These are phyloP conservation scores for Monilinia vaccinii-corymbosi DNA, from an alignment of 2,329 filamentous ascomycete species.

Conservation along the genomic window DNA sequence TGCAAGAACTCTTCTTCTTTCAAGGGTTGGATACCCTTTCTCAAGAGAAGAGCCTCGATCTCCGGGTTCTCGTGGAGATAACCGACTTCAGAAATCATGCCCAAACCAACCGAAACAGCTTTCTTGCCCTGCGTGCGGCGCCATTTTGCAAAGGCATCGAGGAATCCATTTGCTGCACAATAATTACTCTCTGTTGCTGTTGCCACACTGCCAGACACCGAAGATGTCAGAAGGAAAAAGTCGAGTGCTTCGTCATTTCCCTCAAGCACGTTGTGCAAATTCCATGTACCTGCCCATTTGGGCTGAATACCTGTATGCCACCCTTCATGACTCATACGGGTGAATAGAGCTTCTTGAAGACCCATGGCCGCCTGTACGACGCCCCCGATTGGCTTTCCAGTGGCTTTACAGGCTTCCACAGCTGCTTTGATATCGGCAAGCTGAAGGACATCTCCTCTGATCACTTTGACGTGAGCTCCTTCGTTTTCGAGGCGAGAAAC, in stretches of 20 bases:
- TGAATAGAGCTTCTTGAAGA: constrained; percentile 14
- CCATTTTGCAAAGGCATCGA: constrained; percentile 29
- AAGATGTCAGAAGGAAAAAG: constrained; percentile 31
- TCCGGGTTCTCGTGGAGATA: constrained; percentile 31
- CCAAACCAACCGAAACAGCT: constrained; percentile 22
- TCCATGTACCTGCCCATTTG: constrained; percentile 25
- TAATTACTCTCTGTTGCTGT: constrained; percentile 31
- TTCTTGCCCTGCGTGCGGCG: constrained; percentile 21
- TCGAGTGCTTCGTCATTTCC: constrained; percentile 21
- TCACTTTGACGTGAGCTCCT: not conserved
- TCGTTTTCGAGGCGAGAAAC: not conserved
- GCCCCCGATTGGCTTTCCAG: constrained; percentile 14
- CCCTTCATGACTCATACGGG: not conserved
- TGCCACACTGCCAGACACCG: constrained; percentile 26
- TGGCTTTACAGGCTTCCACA: not conserved
- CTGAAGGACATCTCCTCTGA: constrained; percentile 16
- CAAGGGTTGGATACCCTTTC: constrained; percentile 31
- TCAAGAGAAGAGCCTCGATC: constrained; percentile 30
- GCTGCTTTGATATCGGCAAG: constrained; percentile 9
- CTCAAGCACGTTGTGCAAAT: constrained; percentile 8
- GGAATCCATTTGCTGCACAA: constrained; percentile 31
- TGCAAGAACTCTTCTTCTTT: constrained; percentile 17
- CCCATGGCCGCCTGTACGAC: constrained; percentile 27
- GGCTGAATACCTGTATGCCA: constrained; percentile 20
- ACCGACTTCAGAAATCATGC: constrained; percentile 31